Evolutionary conservation across 495 filamentous ascomycete genomes (phyloP).

Genomic region (Podospora appendiculata): DNA sequence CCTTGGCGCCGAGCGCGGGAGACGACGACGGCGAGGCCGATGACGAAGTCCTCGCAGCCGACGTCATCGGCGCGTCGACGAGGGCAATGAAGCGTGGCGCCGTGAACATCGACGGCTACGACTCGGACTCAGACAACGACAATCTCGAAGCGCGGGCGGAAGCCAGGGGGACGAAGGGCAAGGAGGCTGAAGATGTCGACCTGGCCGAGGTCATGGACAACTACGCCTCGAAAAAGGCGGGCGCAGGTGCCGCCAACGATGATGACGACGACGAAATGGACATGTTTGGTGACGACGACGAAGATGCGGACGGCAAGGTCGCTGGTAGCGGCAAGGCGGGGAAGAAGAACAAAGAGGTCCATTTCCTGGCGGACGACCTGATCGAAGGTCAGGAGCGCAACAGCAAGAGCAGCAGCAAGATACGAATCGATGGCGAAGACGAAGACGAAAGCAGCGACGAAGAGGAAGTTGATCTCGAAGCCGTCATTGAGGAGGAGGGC

Average conservation of each 20-base stretch:
- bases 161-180: slow-evolving; percentile 39
- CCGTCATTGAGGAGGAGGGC: slow-evolving; percentile 57
- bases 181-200: slow-evolving; percentile 33
- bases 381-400: slow-evolving; percentile 80
- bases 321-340: slow-evolving; percentile 7
- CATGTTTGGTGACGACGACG: slow-evolving; percentile 81
- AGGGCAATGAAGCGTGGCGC: slow-evolving; percentile 79
- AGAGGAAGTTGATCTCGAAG: slow-evolving; percentile 61
- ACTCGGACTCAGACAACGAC: slow-evolving; percentile 89
- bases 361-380: slow-evolving; percentile 64
- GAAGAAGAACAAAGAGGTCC: slow-evolving; percentile 65
- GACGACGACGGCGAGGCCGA: slow-evolving; percentile 65
- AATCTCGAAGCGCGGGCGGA: slow-evolving; percentile 68
- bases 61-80: slow-evolving; percentile 81
- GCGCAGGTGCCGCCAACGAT: slow-evolving; percentile 30
- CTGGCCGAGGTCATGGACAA: slow-evolving; percentile 36
- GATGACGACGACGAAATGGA: slow-evolving; percentile 75
- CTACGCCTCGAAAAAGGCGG: slow-evolving; percentile 22
- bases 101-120: slow-evolving; percentile 93
- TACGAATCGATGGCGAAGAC: slow-evolving; percentile 38
- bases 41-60: slow-evolving; percentile 75
- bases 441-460: slow-evolving; percentile 56
- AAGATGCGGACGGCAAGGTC: slow-evolving; percentile 45
- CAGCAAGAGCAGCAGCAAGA: slow-evolving; percentile 63
- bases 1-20: slow-evolving; percentile 64